Conservation (phyloP, 108 stramenopile genomes). For the Phaeodactylum tricornutum region DNA sequence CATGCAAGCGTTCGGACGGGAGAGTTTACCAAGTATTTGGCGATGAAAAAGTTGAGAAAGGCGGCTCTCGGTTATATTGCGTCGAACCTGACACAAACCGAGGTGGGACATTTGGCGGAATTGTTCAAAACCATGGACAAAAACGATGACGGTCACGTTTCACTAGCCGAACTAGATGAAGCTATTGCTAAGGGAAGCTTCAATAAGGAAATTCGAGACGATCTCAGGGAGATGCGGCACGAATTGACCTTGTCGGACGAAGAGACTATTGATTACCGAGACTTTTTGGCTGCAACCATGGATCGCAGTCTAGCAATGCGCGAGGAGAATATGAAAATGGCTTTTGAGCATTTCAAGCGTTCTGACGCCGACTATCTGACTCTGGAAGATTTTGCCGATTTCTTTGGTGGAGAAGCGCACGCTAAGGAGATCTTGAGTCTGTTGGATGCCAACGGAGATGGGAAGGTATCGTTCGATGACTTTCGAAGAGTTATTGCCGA, state of each 20-base stretch:
- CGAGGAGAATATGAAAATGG: conserved; percentile 76
- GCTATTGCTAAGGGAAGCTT: conserved; percentile 36
- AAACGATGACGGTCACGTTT: conserved; percentile 55
- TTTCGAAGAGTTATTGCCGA: conserved; percentile 35
- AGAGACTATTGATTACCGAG: conserved; percentile 74
- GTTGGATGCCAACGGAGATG: conserved; percentile 76
- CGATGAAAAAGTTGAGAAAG: conserved; percentile 80
- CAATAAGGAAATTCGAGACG: conserved; percentile 19
- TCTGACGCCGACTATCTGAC: conserved; percentile 50
- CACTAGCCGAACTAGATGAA: conserved; percentile 64
- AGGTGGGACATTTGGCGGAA: conserved; percentile 63
- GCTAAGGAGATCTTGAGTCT: conserved; percentile 72
- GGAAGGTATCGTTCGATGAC: conserved; percentile 78
- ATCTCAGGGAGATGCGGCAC: conserved; percentile 38
- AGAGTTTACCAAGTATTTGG: conserved; percentile 69
- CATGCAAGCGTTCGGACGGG: conserved; percentile 10
- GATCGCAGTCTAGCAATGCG: conserved; percentile 64
- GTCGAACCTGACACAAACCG: conserved; percentile 58
- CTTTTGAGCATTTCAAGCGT: conserved; percentile 74
- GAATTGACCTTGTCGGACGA: conserved; percentile 57
- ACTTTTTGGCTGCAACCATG: conserved; percentile 76
- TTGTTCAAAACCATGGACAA: conserved; percentile 63
- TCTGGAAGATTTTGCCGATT: conserved; percentile 57
- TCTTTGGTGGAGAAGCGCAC: conserved; percentile 75
- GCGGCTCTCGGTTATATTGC: conserved; percentile 77